A percentile compares a stretch with the other conserved stretches of the same genome.
Evolutionary conservation across 176 grass and related monocot species (phyloP).

Genomic region (Microstegium vimineum): DNA sequence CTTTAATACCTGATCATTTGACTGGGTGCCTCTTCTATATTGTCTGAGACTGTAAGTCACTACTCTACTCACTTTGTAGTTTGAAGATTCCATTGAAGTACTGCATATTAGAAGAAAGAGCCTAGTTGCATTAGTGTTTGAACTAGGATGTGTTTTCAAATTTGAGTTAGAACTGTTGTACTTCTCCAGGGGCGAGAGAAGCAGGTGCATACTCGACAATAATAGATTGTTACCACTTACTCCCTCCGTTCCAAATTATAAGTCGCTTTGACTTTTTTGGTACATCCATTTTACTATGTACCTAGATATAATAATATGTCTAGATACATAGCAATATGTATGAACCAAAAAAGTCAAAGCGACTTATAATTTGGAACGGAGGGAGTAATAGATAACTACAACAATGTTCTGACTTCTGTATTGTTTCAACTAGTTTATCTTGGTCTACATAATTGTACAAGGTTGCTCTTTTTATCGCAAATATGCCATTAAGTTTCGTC

Average conservation of each 20-base stretch:
- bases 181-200: too few species aligned
- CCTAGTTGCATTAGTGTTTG: not conserved
- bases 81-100: not conserved
- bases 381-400: too few species aligned
- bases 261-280: too few species aligned
- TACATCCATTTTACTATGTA: too few species aligned
- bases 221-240: not conserved
- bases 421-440: constrained; percentile 12
- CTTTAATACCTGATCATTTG: not conserved
- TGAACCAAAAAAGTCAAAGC: too few species aligned
- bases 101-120: not conserved
- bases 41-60: not conserved
- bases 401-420: not conserved
- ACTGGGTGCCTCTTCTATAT: not conserved
- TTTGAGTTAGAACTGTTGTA: not conserved
- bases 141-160: not conserved
- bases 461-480: not conserved
- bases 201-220: not conserved
- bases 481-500: not conserved
- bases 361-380: too few species aligned
- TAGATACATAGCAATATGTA: too few species aligned
- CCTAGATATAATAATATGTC: too few species aligned
- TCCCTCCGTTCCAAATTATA: too few species aligned
- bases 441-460: not conserved
- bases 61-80: not conserved